These are phyloP conservation scores for Lactarius indigo DNA, from an alignment of 768 basidiomycete genomes.

Conservation along the genomic window DNA sequence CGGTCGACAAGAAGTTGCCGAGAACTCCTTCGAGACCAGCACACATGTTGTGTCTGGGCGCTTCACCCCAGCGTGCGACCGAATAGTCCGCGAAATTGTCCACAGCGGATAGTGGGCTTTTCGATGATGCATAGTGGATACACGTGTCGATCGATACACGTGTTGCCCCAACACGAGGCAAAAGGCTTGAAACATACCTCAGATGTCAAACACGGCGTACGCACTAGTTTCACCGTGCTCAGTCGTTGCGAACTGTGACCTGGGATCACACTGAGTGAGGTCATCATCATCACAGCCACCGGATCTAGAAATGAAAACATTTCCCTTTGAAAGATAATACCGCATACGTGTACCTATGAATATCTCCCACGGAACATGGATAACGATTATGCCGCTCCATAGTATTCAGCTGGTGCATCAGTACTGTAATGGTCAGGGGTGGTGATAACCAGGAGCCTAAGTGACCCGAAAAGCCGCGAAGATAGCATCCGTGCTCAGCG, in stretches of 20 bases:
- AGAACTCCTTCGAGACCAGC: not conserved
- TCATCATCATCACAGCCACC: not conserved
- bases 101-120: slow-evolving; percentile 36
- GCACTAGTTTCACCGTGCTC: not conserved
- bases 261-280: not conserved
- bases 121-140: slow-evolving; percentile 37
- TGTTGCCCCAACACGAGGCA: not conserved
- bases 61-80: slow-evolving; percentile 38
- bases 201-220: not conserved
- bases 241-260: not conserved
- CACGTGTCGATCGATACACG: not conserved
- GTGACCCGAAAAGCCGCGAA: not conserved
- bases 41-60: slow-evolving; percentile 36
- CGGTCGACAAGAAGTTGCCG: not conserved
- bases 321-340: not conserved
- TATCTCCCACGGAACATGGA: not conserved
- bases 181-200: not conserved
- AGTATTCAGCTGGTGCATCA: not conserved
- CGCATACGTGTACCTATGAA: not conserved
- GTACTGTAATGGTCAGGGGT: not conserved
- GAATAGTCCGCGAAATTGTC: slow-evolving; percentile 45
- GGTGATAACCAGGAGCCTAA: not conserved
- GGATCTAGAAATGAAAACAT: not conserved
- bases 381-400: not conserved
- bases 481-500: not conserved